These are phyloP conservation scores for Turritis glabra DNA, from an alignment of 345 rosid genomes.

Conservation along the genomic window DNA sequence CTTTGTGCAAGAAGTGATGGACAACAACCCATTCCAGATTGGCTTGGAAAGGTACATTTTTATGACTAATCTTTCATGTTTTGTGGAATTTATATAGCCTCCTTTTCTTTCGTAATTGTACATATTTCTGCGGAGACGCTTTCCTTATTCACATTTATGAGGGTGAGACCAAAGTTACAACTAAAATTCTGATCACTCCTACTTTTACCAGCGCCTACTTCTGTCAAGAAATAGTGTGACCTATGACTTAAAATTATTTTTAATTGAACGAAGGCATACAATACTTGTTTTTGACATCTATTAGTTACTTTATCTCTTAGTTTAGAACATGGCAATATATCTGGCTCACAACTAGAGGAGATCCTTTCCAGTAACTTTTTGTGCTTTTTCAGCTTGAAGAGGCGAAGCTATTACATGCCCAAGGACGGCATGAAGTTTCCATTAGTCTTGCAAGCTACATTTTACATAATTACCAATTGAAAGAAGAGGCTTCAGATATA, in stretches of 20 bases:
- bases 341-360: neutral
- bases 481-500: conserved; percentile 72
- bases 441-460: conserved; percentile 85
- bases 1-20: conserved; percentile 51
- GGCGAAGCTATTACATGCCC: conserved; percentile 89
- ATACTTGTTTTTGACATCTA: conserved; percentile 1
- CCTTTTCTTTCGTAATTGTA: conserved; percentile 4
- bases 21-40: conserved; percentile 52
- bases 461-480: conserved; percentile 57
- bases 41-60: conserved; percentile 86
- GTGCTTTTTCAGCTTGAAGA: conserved; percentile 76
- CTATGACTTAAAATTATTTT: neutral
- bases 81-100: conserved; percentile 12
- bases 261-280: neutral
- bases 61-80: conserved; percentile 16
- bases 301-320: conserved; percentile 18
- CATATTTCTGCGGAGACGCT: conserved; percentile 1
- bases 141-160: conserved; percentile 20
- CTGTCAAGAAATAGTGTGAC: conserved; percentile 14
- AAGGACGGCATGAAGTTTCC: conserved; percentile 93
- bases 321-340: conserved; percentile 8
- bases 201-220: neutral
- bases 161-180: neutral
- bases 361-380: conserved; percentile 17
- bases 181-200: conserved; percentile 16